These are phyloP conservation scores for Globisporangium sylvaticum DNA, from an alignment of 352 stramenopile genomes.

Conservation along the genomic window DNA sequence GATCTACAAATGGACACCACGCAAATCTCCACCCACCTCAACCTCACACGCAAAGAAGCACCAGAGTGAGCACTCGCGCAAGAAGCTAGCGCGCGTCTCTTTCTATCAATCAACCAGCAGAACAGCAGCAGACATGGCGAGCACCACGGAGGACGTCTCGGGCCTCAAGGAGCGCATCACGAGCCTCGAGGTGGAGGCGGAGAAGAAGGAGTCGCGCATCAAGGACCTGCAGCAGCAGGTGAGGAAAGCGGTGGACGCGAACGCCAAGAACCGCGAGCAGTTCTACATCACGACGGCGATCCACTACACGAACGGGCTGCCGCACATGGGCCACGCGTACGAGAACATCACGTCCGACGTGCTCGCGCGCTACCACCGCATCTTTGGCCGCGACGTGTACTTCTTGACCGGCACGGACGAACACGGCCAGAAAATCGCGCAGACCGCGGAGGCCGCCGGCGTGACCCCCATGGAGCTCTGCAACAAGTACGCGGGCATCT, in stretches of 20 bases:
- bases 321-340: constrained; percentile 99
- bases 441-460: constrained; percentile 91
- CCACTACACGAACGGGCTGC: constrained; percentile 97
- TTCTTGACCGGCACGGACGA: constrained; percentile 94
- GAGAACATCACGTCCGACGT: constrained; percentile 96
- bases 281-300: constrained; percentile 99
- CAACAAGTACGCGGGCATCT: constrained; percentile 91
- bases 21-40: not conserved
- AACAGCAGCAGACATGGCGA: constrained; percentile 14
- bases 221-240: constrained; percentile 39
- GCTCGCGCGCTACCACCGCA: constrained; percentile 94
- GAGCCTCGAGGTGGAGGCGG: constrained; percentile 31
- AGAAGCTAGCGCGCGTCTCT: not conserved
- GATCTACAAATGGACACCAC: not conserved
- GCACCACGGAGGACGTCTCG: constrained; percentile 14
- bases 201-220: constrained; percentile 30
- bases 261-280: constrained; percentile 42
- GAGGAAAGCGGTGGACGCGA: constrained; percentile 36
- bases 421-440: constrained; percentile 99
- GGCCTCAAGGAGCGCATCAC: constrained; percentile 38
- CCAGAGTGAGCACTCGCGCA: not conserved
- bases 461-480: constrained; percentile 94
- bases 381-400: constrained; percentile 79
- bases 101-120: not conserved
- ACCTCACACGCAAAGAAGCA: constrained; percentile 1